Evolutionary conservation across 2,329 filamentous ascomycete species (phyloP).

Genomic region (Aspergillus pseudotamarii): DNA sequence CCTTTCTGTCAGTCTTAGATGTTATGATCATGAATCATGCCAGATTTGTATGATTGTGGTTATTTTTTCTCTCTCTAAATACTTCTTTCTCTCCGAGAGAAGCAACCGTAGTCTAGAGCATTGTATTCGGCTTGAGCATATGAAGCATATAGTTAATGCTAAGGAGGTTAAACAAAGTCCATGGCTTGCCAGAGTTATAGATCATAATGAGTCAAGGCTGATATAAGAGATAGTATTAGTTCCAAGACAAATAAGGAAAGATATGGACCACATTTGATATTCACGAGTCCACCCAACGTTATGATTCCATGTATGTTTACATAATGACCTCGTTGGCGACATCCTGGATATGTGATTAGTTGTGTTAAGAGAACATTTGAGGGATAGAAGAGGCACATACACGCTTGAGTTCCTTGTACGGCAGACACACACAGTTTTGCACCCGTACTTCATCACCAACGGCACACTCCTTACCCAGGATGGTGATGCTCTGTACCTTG

Average conservation of each 20-base stretch:
- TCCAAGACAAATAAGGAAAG: background rate
- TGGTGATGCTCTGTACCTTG: constrained; percentile 98
- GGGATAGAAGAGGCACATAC: constrained; percentile 55
- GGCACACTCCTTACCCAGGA: constrained; percentile 91
- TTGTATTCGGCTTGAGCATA: background rate
- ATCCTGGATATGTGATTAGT: constrained; percentile 30
- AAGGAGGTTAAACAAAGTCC: background rate
- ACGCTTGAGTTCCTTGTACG: constrained; percentile 97
- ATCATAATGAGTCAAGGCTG: background rate
- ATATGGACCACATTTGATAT: background rate
- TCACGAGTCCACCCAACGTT: constrained; percentile 1
- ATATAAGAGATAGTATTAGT: background rate
- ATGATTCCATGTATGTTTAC: constrained; percentile 55
- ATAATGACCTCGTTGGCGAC: constrained; percentile 74
- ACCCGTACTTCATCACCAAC: constrained; percentile 94
- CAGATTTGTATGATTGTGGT: background rate
- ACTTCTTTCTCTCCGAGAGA: background rate
- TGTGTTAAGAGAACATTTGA: background rate
- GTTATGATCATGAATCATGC: background rate
- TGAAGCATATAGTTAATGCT: background rate
- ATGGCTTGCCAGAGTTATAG: background rate
- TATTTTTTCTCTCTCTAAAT: background rate
- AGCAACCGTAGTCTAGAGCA: background rate
- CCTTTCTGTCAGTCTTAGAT: background rate
- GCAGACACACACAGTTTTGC: constrained; percentile 96